Percentiles rank a stretch among this genome's conserved stretches.
phyloP scores from a whole-genome alignment of 2,329 filamentous ascomycete genomes.

The Monilinia fructicola region DNA sequence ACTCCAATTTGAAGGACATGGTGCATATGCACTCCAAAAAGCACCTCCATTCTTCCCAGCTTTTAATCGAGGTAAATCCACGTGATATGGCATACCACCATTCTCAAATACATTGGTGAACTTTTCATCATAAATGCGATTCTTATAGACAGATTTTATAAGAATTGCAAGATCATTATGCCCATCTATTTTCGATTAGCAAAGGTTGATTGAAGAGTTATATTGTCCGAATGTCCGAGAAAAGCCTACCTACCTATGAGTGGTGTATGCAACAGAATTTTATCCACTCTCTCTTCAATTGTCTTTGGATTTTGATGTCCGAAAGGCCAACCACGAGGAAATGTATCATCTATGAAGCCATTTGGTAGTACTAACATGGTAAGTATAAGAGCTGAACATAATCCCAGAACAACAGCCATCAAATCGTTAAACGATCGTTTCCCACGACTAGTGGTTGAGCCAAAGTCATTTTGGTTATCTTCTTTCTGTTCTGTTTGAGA shows the following conservation, averaged over 20 bases:
- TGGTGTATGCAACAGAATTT: slow-evolving; percentile 48
- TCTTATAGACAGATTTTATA: slow-evolving; percentile 65
- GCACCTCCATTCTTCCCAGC: slow-evolving; percentile 74
- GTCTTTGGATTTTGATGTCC: slow-evolving; percentile 30
- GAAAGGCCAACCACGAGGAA: slow-evolving; percentile 16
- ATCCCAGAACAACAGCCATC: slow-evolving; percentile 23
- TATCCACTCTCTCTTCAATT: slow-evolving; percentile 43
- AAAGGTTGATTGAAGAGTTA: background rate
- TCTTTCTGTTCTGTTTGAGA: background rate
- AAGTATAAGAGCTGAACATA: slow-evolving; percentile 27
- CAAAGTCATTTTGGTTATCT: slow-evolving; percentile 9
- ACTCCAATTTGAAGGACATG: slow-evolving; percentile 69
- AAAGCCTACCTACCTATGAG: slow-evolving; percentile 49
- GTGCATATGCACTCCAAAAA: slow-evolving; percentile 89
- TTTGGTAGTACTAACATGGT: slow-evolving; percentile 27
- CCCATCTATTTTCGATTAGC: slow-evolving; percentile 59
- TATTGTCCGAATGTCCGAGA: background rate
- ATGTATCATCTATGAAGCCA: slow-evolving; percentile 12
- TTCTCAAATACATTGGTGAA: slow-evolving; percentile 75
- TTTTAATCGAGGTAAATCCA: slow-evolving; percentile 75
- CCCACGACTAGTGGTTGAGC: background rate
- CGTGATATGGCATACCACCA: slow-evolving; percentile 66
- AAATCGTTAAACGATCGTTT: slow-evolving; percentile 22
- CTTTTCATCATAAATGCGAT: slow-evolving; percentile 72
- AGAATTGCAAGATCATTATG: slow-evolving; percentile 84